Base-by-base conservation (phyloP, 208 protist genomes). In the Lotmaria passim region DNA sequence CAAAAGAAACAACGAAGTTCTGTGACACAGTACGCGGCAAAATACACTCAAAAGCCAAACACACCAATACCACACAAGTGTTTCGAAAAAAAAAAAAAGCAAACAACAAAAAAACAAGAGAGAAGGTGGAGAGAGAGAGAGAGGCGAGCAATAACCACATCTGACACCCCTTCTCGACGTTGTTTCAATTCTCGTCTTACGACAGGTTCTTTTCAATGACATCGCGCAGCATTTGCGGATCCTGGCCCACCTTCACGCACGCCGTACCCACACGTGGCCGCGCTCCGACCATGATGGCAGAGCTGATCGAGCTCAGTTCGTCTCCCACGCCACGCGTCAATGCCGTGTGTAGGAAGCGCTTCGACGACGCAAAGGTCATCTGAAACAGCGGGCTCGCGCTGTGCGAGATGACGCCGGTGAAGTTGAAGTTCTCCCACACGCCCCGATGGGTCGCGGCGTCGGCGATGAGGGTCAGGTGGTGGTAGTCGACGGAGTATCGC, bases 281-380 rank as follows among this genome's bases (percentile, higher is more conserved):
- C 60, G 93, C 86, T n/a, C 93, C 93, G 14, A 96, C 90, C 84
- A 97, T 96, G 64, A 97, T 93, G 46, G 93, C 88, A 1, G 93
- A 86, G 38, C 87, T 94, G 63, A 96, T 86, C 12, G 90, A 94
- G 61, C 78, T 67, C 48, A 97, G 73, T 23, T 93, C 89, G 53
- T 97, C 93, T 12, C 82, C 67, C 31, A 96, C 61, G 30, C 90
- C 89, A 36, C 83, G 84, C 26, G 82, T 94, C 21, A 97, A 60
- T 6, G 90, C 88, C 12, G 76, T 93, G 82, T 95, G 87, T 60
- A 97, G 70, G 77, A 94, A 97, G 17, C 78, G 78, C 75, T 85
- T 86, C 24, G 90, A 91, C 24, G 89, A 93, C 28, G 89, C 93
- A 81, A 95, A 97, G 3, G 93, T 96, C 93, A 97, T 96, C 70